phyloP scores from a whole-genome alignment of 2,329 filamentous ascomycete species.

The Fusarium buxicola region DNA sequence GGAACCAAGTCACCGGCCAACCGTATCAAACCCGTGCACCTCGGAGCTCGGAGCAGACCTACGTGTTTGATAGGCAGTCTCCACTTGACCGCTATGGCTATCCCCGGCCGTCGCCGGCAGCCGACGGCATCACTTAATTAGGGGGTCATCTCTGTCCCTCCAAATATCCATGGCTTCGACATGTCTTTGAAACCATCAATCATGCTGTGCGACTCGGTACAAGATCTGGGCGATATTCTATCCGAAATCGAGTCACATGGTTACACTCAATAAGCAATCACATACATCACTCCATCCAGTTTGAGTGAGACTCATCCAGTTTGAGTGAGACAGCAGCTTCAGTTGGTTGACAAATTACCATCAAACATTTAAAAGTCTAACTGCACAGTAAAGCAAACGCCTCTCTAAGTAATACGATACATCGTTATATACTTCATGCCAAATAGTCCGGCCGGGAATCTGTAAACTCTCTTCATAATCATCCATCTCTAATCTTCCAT shows the following conservation, averaged over 20 bases:
- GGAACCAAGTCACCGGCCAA: slow-evolving; percentile 5
- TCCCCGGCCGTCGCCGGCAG: slow-evolving; percentile 44
- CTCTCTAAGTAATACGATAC: slow-evolving; percentile 43
- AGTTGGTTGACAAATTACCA: slow-evolving; percentile 17
- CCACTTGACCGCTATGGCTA: slow-evolving; percentile 19
- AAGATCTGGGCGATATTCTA: too few relatives aligned
- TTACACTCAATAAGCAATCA: background rate
- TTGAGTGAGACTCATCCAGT: too few relatives aligned
- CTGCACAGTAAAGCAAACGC: slow-evolving; percentile 39
- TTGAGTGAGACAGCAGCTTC: background rate
- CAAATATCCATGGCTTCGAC: too few relatives aligned
- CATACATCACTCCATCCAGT: background rate
- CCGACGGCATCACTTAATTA: slow-evolving; percentile 36
- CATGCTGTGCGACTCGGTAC: background rate
- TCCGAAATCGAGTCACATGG: slow-evolving; percentile 2
- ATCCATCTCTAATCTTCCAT: slow-evolving; percentile 35
- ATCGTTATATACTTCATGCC: slow-evolving; percentile 45
- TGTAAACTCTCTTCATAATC: slow-evolving; percentile 42
- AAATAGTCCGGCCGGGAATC: slow-evolving; percentile 36
- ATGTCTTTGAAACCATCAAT: too few relatives aligned
- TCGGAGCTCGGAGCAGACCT: slow-evolving; percentile 24
- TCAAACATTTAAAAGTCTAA: slow-evolving; percentile 40
- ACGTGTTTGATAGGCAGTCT: slow-evolving; percentile 40
- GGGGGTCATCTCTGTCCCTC: too few relatives aligned
- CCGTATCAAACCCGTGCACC: background rate